Base-by-base conservation (phyloP, 2,329 filamentous ascomycete species). In the Hypomyces rosellus region DNA sequence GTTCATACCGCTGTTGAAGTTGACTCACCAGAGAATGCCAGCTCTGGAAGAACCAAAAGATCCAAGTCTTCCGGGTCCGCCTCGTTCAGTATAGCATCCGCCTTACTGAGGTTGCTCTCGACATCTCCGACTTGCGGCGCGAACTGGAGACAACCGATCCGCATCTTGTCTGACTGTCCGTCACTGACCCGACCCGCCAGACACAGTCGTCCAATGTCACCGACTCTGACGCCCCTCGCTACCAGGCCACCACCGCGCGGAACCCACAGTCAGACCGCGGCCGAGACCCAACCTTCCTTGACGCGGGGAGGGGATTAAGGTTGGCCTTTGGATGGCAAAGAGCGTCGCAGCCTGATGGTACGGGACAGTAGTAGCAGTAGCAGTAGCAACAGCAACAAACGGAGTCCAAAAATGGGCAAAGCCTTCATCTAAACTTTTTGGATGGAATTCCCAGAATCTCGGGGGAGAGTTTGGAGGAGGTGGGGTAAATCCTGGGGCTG, bases 31-130 rank as follows among this genome's bases (percentile, higher is more conserved):
- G 81, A 77, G 61, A 92, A 89, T 1, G 88, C 85, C 64, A 92
- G 70, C 63, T 92, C 88, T 0, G 88, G 87, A 0, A 92, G 69
- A 0, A 92, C 80, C 0, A 93, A 72, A 30, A 91, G 74, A 61
- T 89, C 85, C 1, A 91, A 43, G n/a, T 76, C 69, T 1, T 76
- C 67, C 0, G 74, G 68, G 5, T 74, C 68, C 0, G 78, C 76
- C 22, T 63, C 71, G 15, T 68, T 73, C 11, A 92, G 69, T 4
- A 91, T 74, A 0, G 74, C 67, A 56, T 90, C 82, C 54, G 87
- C 87, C 15, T 77, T 77, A 55, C 77, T 78, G 42, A 91, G 73
- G 57, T 92, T 92, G 54, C 85, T 80, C 59, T 86, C 70, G 34
- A 88, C 69, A 49, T 86, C 79, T 46, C 85, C 87, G 40, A 91